A percentile compares a stretch with the other conserved stretches of the same genome.
phyloP scores from a whole-genome alignment of 768 basidiomycete genomes.

The Rhizopogon sp. region DNA sequence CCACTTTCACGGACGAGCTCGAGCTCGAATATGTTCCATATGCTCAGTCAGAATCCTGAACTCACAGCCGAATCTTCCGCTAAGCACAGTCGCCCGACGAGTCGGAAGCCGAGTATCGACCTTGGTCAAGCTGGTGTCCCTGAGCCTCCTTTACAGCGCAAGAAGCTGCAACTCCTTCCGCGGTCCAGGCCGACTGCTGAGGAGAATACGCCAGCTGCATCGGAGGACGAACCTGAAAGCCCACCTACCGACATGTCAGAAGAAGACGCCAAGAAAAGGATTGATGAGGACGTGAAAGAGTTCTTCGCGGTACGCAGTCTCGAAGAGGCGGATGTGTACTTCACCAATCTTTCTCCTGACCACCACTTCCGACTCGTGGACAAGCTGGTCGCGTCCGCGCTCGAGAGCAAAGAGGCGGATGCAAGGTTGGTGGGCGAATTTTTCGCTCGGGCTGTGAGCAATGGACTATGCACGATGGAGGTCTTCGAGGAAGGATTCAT shows the following conservation, averaged over 20 bases:
- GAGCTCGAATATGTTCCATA: slow-evolving; percentile 82
- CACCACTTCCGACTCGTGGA: slow-evolving; percentile 67
- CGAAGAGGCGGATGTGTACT: slow-evolving; percentile 86
- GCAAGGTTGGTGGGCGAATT: slow-evolving; percentile 74
- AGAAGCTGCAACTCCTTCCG: slow-evolving; percentile 69
- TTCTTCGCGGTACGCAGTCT: slow-evolving; percentile 81
- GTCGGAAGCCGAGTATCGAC: slow-evolving; percentile 49
- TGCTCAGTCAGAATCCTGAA: slow-evolving; percentile 65
- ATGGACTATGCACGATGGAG: slow-evolving; percentile 51
- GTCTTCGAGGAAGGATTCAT: slow-evolving; percentile 74
- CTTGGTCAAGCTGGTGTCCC: slow-evolving; percentile 38
- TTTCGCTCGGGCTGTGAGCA: slow-evolving; percentile 58
- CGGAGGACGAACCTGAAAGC: slow-evolving; percentile 46
- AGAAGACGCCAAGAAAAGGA: slow-evolving; percentile 66
- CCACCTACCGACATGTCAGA: slow-evolving; percentile 48
- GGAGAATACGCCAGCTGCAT: slow-evolving; percentile 38
- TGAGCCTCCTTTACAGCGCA: slow-evolving; percentile 51
- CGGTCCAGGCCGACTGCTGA: slow-evolving; percentile 65
- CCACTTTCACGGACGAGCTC: slow-evolving; percentile 79
- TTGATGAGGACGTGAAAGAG: slow-evolving; percentile 80
- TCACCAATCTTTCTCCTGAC: slow-evolving; percentile 62
- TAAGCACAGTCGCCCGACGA: slow-evolving; percentile 49
- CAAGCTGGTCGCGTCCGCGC: slow-evolving; percentile 64
- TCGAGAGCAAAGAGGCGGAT: slow-evolving; percentile 81
- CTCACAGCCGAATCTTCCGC: slow-evolving; percentile 45